These are phyloP conservation scores for Fusarium oligoseptatum DNA, from an alignment of 2,329 filamentous ascomycete species.

Conservation along the genomic window DNA sequence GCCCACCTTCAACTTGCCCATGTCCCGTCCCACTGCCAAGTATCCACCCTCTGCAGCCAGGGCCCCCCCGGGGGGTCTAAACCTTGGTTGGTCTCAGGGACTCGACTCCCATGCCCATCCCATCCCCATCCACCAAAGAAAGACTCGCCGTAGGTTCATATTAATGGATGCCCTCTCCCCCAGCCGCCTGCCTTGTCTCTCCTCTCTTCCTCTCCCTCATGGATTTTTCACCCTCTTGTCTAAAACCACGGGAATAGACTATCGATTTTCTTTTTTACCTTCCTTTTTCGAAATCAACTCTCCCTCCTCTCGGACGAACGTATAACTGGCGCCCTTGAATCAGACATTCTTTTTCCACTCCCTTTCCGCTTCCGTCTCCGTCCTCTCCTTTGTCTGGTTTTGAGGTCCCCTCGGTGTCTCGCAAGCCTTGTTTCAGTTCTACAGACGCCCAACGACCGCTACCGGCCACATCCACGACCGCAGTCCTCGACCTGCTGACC, in stretches of 20 bases:
- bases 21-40: background rate
- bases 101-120: background rate
- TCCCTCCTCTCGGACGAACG: background rate
- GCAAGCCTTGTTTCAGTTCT: constrained; percentile 31
- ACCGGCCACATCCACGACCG: constrained; percentile 37
- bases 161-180: constrained; percentile 37
- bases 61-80: constrained; percentile 18
- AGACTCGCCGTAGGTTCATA: constrained; percentile 33
- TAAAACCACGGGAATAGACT: constrained; percentile 21
- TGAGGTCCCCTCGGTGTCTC: constrained; percentile 28
- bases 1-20: constrained; percentile 10
- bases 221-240: constrained; percentile 28
- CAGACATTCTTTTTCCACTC: constrained; percentile 36
- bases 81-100: constrained; percentile 18
- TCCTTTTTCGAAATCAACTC: constrained; percentile 6
- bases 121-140: background rate
- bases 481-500: constrained; percentile 25
- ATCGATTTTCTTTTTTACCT: constrained; percentile 27
- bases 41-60: constrained; percentile 13
- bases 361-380: constrained; percentile 31
- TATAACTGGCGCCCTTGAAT: constrained; percentile 6
- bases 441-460: constrained; percentile 16
- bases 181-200: constrained; percentile 25
- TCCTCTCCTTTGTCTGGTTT: constrained; percentile 39
- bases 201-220: constrained; percentile 1